Percentiles rank a stretch among this genome's conserved stretches.
Conservation (phyloP, 768 basidiomycete genomes). For the Multifurca ochricompacta region DNA sequence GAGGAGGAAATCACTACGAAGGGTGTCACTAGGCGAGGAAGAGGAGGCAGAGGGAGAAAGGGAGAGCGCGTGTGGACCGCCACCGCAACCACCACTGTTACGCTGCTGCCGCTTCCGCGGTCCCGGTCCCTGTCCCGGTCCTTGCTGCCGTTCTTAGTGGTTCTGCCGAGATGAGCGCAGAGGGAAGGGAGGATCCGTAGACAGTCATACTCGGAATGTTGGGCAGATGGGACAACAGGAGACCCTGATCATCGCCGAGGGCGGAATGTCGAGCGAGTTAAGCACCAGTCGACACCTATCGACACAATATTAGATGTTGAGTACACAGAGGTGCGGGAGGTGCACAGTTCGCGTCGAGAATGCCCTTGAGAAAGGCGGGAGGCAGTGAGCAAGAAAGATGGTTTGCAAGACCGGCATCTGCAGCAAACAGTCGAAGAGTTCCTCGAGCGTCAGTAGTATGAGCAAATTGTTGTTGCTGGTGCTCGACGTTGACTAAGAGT, state of each 20-base stretch:
- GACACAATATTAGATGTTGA: conserved; percentile 5
- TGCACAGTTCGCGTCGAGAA: background rate
- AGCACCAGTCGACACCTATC: conserved; percentile 9
- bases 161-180: conserved; percentile 3
- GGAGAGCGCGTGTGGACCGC: conserved; percentile 5
- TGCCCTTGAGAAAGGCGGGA: background rate
- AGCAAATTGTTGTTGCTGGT: background rate
- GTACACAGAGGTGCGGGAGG: background rate
- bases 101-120: background rate
- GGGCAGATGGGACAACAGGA: conserved; percentile 10
- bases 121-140: background rate
- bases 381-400: conserved; percentile 6
- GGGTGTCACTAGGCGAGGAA: background rate
- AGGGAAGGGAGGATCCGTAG: conserved; percentile 12
- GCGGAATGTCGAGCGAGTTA: conserved; percentile 4
- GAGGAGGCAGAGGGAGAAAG: conserved; percentile 1
- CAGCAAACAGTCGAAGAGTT: conserved; percentile 3
- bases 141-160: background rate
- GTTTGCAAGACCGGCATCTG: conserved; percentile 8
- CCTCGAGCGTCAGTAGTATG: background rate
- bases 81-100: too few relatives aligned
- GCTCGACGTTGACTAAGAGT: background rate
- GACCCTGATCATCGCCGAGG: background rate
- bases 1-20: conserved; percentile 1
- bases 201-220: conserved; percentile 12